Conservation (phyloP, 345 rosid genomes). For the Triadica sebifera region DNA sequence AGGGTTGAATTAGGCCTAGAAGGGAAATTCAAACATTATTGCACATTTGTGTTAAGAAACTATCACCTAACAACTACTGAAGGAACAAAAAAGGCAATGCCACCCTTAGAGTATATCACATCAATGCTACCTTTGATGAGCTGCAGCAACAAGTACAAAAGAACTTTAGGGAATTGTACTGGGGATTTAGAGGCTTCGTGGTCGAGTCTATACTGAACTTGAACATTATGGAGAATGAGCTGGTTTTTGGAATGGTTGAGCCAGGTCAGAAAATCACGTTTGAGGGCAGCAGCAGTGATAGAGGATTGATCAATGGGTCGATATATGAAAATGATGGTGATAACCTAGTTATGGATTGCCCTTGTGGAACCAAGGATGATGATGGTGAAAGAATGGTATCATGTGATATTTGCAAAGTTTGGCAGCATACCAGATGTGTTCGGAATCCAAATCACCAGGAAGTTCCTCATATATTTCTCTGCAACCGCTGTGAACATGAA, state of each 20-base stretch:
- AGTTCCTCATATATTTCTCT: conserved; percentile 71
- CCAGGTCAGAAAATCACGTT: conserved; percentile 48
- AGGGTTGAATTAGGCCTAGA: conserved; percentile 32
- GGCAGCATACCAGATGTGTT: conserved; percentile 88
- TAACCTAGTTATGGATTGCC: conserved; percentile 47
- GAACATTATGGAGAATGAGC: conserved; percentile 37
- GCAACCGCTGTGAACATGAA: conserved; percentile 78
- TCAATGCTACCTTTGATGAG: conserved; percentile 59
- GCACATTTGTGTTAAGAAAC: conserved; percentile 46
- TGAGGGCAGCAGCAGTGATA: conserved; percentile 42
- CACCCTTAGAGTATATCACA: conserved; percentile 62
- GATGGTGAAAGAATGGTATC: conserved; percentile 82
- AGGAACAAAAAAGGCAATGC: conserved; percentile 20
- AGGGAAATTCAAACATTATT: conserved; percentile 49
- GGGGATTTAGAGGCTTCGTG: conserved; percentile 54
- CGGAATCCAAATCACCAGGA: conserved; percentile 60
- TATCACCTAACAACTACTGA: conserved; percentile 12
- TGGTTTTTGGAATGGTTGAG: conserved; percentile 42
- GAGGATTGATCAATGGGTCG: conserved; percentile 21
- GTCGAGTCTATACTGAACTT: conserved; percentile 45
- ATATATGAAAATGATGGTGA: conserved; percentile 31
- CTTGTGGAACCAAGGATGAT: conserved; percentile 72
- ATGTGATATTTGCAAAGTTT: conserved; percentile 83
- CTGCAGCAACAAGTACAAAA: conserved; percentile 59
- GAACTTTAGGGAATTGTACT: conserved; percentile 60